These are phyloP conservation scores for Claviceps pusilla DNA, from an alignment of 2,329 filamentous ascomycete species.

Conservation along the genomic window DNA sequence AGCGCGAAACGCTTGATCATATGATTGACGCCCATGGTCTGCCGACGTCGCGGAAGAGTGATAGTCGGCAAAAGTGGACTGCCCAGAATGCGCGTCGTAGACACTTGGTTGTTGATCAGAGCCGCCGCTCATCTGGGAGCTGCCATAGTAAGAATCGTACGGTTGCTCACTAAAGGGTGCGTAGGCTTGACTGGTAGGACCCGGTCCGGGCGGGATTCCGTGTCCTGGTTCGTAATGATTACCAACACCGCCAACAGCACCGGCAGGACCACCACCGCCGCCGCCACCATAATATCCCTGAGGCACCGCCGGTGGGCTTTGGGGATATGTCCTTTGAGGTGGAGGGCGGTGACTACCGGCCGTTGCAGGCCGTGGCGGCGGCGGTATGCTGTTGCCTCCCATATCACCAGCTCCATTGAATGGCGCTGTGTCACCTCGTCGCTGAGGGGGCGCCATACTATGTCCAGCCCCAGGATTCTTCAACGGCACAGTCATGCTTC, in stretches of 20 bases:
- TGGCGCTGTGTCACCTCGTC: background rate
- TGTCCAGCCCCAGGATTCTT: constrained; percentile 29
- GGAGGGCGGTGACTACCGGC: constrained; percentile 36
- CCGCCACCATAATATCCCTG: constrained; percentile 17
- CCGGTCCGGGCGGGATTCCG: constrained; percentile 10
- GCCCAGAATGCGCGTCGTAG: constrained; percentile 9
- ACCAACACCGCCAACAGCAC: constrained; percentile 1
- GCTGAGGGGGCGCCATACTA: constrained; percentile 17
- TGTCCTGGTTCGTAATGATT: constrained; percentile 20
- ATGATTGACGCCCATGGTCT: constrained; percentile 24
- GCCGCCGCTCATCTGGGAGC: constrained; percentile 16
- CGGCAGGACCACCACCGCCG: no score
- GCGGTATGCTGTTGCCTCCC: constrained; percentile 19
- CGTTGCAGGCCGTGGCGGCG: constrained; percentile 40
- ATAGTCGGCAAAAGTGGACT: constrained; percentile 26
- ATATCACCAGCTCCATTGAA: constrained; percentile 29
- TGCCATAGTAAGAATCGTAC: constrained; percentile 41
- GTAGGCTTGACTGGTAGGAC: background rate
- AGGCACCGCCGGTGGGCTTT: constrained; percentile 22
- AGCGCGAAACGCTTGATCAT: constrained; percentile 33
- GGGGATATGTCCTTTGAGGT: constrained; percentile 37
- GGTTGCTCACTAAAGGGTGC: constrained; percentile 32
- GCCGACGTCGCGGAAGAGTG: constrained; percentile 22
- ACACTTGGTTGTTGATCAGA: constrained; percentile 6
- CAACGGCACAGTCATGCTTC: constrained; percentile 48